phyloP scores from a whole-genome alignment of 768 basidiomycete genomes.

The Kwoniella dendrophila region DNA sequence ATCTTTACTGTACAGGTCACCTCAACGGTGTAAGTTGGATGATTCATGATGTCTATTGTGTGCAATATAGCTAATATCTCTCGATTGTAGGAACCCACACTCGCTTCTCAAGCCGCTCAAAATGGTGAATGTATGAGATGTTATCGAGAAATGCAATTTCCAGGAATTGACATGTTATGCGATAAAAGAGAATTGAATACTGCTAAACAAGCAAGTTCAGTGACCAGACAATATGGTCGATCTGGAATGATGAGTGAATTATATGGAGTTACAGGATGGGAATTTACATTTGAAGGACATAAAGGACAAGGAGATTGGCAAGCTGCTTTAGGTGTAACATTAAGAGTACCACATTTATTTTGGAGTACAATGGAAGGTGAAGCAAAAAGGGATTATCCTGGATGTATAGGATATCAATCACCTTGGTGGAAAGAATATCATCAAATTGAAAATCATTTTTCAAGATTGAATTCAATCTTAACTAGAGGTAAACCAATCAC shows the following conservation, averaged over 20 bases:
- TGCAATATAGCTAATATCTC: background rate
- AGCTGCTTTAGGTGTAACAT: constrained; percentile 41
- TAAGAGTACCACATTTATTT: constrained; percentile 39
- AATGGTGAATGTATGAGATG: constrained; percentile 41
- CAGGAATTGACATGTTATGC: constrained; percentile 45
- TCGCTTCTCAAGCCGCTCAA: constrained; percentile 31
- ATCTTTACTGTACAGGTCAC: constrained; percentile 32
- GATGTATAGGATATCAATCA: constrained; percentile 41
- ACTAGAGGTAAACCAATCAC: constrained; percentile 38
- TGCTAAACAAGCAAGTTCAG: constrained; percentile 39
- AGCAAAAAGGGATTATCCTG: constrained; percentile 46
- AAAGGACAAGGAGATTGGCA: constrained; percentile 50
- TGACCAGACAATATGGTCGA: constrained; percentile 36
- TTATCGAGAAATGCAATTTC: constrained; percentile 44
- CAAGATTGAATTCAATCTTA: constrained; percentile 34
- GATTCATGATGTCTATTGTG: too few relatives aligned
- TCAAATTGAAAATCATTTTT: constrained; percentile 42
- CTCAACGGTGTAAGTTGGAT: constrained; percentile 24
- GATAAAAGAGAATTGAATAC: constrained; percentile 40
- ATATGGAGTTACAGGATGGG: constrained; percentile 42
- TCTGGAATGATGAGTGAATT: constrained; percentile 36
- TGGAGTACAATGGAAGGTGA: constrained; percentile 41
- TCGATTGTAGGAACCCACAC: constrained; percentile 26
- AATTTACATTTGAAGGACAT: constrained; percentile 42
- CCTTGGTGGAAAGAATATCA: constrained; percentile 44